These are phyloP conservation scores for Candida orba DNA, from an alignment of 805 yeast species.

Conservation along the genomic window DNA sequence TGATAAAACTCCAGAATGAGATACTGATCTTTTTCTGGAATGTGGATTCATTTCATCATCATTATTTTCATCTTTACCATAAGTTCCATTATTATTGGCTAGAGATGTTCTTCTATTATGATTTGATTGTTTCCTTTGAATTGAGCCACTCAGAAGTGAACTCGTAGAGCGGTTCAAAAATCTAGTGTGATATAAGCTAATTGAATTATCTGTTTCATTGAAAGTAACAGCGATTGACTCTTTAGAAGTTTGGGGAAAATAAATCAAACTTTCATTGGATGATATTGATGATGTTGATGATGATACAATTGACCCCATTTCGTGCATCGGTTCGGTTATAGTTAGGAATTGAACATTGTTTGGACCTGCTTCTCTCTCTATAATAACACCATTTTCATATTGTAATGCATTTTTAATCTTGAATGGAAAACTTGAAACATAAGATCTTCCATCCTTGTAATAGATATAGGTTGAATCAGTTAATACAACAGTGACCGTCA, in stretches of 20 bases:
- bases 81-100: not conserved
- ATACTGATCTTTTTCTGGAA: conserved; percentile 24
- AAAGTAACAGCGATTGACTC: conserved; percentile 50
- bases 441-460: conserved; percentile 49
- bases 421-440: conserved; percentile 65
- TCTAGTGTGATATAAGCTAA: conserved; percentile 52
- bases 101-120: conserved; percentile 15
- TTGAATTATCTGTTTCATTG: conserved; percentile 35
- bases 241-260: conserved; percentile 40
- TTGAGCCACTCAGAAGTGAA: not conserved
- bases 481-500: conserved; percentile 54
- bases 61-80: conserved; percentile 1
- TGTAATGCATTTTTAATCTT: conserved; percentile 51
- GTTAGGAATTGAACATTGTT: conserved; percentile 42
- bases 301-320: conserved; percentile 63
- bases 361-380: conserved; percentile 38
- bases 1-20: conserved; percentile 34
- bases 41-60: conserved; percentile 12
- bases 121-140: conserved; percentile 17
- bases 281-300: conserved; percentile 63
- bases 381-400: conserved; percentile 59
- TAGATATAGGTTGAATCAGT: conserved; percentile 57
- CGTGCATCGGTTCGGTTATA: conserved; percentile 66
- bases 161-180: conserved; percentile 25
- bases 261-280: conserved; percentile 45